Evolutionary conservation across 2,329 filamentous ascomycete species (phyloP), one percentile per base, ranked within the genome.

Genomic region (Stagonosporopsis rhizophila): DNA sequence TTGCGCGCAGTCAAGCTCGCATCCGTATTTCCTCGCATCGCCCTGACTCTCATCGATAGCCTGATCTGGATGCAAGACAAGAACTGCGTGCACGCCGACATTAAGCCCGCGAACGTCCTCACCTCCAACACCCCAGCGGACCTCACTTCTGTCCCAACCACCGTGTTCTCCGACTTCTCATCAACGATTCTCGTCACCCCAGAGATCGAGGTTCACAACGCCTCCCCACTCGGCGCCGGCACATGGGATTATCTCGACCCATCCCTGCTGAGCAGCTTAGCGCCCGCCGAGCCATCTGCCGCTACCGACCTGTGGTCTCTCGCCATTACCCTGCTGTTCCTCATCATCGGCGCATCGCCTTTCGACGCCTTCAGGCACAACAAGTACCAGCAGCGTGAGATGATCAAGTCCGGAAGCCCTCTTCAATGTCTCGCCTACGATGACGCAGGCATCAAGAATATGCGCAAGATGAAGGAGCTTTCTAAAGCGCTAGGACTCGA

Each of bases 71-170:
- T 82, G 52, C 74, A 79, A 42, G 54, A 65, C 7, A 70, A 74
- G 23, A 70, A 69, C 20, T 74, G 79, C 44, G 71, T 79, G 2
- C 72, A 75, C 57, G 79, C 77, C 5, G 80, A 82, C 54, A 76
- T 81, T 67, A 82, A 82, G 64, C 79, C 80, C 1, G 73, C 73
- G 2, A 82, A 82, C 64, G 74, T 82, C 40, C 72, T 82, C 32
- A 56, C 32, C 12, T 20, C 42, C 7, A 64, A 79, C 46, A 64
- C 61, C 58, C 50, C 58, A 3, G 35, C 53, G 3, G 17, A 57
- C 15, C 32, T 49, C 19, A 25, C 35, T 17, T 38, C 47, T 14
- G 30, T 40, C 6, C 60, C 64, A 1, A 32, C 57, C 32, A 69
- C 73, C 52, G 72, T 75, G 27, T 80, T 72, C 61, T 75, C 79